Base-by-base conservation (phyloP, 2,329 filamentous ascomycete species). In the Colletotrichum liaoningense region DNA sequence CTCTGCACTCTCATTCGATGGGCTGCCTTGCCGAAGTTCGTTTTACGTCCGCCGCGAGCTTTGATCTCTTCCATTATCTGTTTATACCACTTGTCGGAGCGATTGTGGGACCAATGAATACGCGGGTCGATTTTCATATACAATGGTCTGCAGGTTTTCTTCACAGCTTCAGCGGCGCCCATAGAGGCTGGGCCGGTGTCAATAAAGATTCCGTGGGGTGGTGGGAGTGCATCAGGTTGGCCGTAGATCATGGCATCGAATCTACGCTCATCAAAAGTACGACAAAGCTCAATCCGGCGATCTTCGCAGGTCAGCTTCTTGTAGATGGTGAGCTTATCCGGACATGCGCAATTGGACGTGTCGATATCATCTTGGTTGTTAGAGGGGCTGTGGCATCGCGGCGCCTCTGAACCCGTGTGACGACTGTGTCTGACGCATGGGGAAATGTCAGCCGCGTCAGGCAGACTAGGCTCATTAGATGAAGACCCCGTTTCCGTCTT, bases 71-170 rank as follows among this genome's bases (percentile, higher is more conserved):
- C 76, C 38, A 84, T 81, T 73, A 90, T 91, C 19, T 79, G 78
- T 16, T 76, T 78, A 63, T 85, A 80, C 88, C 88, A 91, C 22
- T 81, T 79, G 4, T 83, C 77, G 0, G 86, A 83, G 58, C 83
- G 83, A 1, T 80, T 80, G 57, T 85, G 83, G 1, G 83, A 83
- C 80, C 84, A 86, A 65, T 89, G 86, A 1, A 86, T 82, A 1
- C 85, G 84, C 0, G 89, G 89, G 77, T 92, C 87, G 2, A 89
- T 81, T 60, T 84, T 80, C 1, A 83, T 80, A 75, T 84, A 90
- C 5, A 83, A 74, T 12, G 33, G 11, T 35, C 33, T 35, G 30
- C 8, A 33, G 30, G 30, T 33, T 35, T 30, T 81, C 82, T 33
- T 81, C 78, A 3, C 19, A 30, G 30, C 81, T 76, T 60, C 78